Conservation (phyloP, 768 basidiomycete species). For the Lyophyllum shimeji region DNA sequence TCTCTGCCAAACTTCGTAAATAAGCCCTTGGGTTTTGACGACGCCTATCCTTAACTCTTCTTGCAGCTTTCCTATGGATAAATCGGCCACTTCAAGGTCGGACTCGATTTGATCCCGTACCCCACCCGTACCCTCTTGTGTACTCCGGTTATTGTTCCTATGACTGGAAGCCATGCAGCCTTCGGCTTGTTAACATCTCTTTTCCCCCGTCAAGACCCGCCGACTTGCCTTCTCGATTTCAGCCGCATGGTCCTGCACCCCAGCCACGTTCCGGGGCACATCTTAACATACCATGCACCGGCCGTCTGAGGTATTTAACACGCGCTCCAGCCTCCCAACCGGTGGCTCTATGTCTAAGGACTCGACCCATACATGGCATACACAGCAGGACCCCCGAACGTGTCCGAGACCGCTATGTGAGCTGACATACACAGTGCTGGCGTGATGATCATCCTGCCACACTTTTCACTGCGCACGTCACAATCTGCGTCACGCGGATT, state of each 20-base stretch:
- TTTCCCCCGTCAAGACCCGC: not conserved
- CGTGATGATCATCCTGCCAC: conserved; percentile 10
- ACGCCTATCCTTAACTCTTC: not conserved
- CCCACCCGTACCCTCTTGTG: not conserved
- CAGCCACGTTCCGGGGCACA: conserved; percentile 7
- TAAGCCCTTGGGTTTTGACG: too few relatives aligned
- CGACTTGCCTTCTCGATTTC: not conserved
- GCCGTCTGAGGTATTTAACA: too few relatives aligned
- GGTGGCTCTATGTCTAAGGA: not conserved
- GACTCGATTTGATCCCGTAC: conserved; percentile 4
- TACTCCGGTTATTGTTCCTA: conserved; percentile 5
- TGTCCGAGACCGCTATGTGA: conserved; percentile 2
- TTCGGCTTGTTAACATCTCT: not conserved
- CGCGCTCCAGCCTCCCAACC: too few relatives aligned
- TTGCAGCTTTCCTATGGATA: not conserved
- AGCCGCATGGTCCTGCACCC: not conserved
- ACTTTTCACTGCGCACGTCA: not conserved
- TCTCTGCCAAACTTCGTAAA: too few relatives aligned
- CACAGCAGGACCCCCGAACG: conserved; percentile 2
- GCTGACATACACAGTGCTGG: conserved; percentile 2
- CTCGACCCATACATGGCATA: not conserved
- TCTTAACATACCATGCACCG: not conserved
- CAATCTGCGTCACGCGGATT: conserved; percentile 5
- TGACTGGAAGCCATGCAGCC: not conserved
- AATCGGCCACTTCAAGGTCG: not conserved